Evolutionary conservation across 768 basidiomycete genomes (phyloP).

Genomic region (Nidularia sp.): DNA sequence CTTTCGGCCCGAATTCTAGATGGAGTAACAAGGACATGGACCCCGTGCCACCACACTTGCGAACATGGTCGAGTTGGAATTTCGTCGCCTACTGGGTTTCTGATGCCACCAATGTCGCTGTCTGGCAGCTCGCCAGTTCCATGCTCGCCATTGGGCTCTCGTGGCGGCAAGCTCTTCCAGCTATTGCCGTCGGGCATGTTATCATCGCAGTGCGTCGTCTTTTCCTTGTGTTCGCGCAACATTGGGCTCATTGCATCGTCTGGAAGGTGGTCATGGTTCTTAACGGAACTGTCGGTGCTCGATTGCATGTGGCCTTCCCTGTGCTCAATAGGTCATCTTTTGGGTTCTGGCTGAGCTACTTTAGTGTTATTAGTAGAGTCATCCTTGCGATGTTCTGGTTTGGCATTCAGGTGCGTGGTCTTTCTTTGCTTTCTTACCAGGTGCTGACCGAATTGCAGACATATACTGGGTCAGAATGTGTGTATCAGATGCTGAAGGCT

Average conservation of each 20-base stretch:
- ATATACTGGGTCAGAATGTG: constrained; percentile 64
- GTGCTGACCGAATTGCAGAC: constrained; percentile 23
- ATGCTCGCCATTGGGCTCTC: constrained; percentile 75
- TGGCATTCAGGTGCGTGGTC: constrained; percentile 53
- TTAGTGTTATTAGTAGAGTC: constrained; percentile 73
- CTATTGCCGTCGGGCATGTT: constrained; percentile 68
- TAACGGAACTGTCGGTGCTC: constrained; percentile 76
- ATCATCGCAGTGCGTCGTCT: constrained; percentile 51
- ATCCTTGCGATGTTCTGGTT: constrained; percentile 84
- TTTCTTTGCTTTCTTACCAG: neutral
- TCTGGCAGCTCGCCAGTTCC: constrained; percentile 65
- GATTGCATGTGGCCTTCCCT: constrained; percentile 71
- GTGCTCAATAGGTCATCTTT: constrained; percentile 83
- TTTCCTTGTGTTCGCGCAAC: neutral
- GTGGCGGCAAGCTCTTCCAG: constrained; percentile 67
- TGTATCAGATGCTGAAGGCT: constrained; percentile 80
- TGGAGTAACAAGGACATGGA: constrained; percentile 81
- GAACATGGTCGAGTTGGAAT: constrained; percentile 70
- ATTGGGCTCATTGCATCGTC: too few species aligned
- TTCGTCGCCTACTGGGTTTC: constrained; percentile 63
- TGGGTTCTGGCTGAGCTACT: constrained; percentile 89
- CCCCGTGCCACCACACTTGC: constrained; percentile 53
- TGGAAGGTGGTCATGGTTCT: constrained; percentile 54
- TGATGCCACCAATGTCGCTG: constrained; percentile 41
- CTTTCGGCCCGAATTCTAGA: constrained; percentile 49